phyloP scores from a whole-genome alignment of 2,329 filamentous ascomycete species.

The Ambrosiella cleistominuta region DNA sequence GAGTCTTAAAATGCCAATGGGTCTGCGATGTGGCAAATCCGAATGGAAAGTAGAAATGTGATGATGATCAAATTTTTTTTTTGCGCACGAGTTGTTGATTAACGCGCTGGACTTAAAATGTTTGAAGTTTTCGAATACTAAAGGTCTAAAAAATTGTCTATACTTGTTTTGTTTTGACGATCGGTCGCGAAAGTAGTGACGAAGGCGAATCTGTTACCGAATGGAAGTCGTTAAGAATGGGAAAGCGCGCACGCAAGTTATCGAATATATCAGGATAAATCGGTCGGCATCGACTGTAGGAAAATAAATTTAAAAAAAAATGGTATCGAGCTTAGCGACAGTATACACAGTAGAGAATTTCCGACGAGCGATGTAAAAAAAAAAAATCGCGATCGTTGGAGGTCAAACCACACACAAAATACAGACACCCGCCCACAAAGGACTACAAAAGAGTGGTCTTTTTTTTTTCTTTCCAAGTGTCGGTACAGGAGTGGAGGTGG shows the following conservation, averaged over 20 bases:
- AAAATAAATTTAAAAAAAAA: background rate
- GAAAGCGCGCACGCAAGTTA: conserved; percentile 1
- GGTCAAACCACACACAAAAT: background rate
- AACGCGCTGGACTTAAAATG: no score
- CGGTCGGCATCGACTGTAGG: background rate
- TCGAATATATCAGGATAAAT: background rate
- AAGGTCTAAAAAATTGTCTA: background rate
- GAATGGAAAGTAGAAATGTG: background rate
- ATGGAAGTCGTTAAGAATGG: background rate
- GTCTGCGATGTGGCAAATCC: background rate
- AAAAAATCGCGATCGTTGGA: background rate
- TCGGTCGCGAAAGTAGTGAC: background rate
- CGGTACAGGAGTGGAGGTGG: conserved; percentile 1
- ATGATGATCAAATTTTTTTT: background rate
- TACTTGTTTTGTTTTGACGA: background rate
- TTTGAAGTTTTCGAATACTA: no score
- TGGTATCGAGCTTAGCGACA: background rate
- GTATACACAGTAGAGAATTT: background rate
- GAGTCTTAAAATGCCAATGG: background rate
- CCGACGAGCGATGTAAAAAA: background rate
- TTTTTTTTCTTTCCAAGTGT: conserved; percentile 1
- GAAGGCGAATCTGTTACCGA: background rate
- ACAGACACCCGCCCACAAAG: background rate
- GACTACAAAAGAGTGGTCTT: background rate
- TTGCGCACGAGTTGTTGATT: no score